phyloP scores from a whole-genome alignment of 352 stramenopile species.

The Phytophthora hibernalis region DNA sequence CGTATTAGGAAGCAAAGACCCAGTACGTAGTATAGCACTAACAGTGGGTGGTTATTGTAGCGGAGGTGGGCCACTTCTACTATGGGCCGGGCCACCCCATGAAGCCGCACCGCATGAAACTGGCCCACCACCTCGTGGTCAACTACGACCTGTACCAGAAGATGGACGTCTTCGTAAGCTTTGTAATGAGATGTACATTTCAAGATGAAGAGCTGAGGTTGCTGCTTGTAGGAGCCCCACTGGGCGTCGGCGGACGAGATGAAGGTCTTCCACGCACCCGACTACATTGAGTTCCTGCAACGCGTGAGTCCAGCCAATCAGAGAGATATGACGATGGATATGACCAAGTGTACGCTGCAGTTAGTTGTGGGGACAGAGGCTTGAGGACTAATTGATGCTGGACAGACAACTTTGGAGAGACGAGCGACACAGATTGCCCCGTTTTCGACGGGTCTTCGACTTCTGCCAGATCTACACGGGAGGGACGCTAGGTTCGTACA shows the following conservation, averaged over 20 bases:
- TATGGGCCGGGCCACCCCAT: slow-evolving; percentile 97
- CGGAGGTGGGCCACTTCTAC: slow-evolving; percentile 97
- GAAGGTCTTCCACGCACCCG: slow-evolving; percentile 95
- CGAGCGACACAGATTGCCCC: slow-evolving; percentile 94
- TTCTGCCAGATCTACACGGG: slow-evolving; percentile 98
- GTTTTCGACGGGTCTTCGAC: slow-evolving; percentile 99
- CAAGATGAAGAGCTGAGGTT: not conserved
- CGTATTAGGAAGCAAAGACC: not conserved
- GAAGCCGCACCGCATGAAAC: slow-evolving; percentile 97
- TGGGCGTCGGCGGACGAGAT: slow-evolving; percentile 93
- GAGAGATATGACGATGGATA: slow-evolving; percentile 71
- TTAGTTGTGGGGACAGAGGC: not conserved
- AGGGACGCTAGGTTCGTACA: slow-evolving; percentile 85
- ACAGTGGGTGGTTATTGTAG: slow-evolving; percentile 38
- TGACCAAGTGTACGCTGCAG: slow-evolving; percentile 68
- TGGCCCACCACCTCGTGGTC: slow-evolving; percentile 98
- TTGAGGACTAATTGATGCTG: slow-evolving; percentile 13
- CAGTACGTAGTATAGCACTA: not conserved
- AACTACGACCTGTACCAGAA: slow-evolving; percentile 98
- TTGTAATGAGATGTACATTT: no score
- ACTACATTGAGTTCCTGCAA: slow-evolving; percentile 98
- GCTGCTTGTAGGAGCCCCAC: slow-evolving; percentile 66
- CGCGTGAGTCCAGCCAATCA: slow-evolving; percentile 95
- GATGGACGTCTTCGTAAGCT: slow-evolving; percentile 97
- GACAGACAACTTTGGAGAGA: slow-evolving; percentile 95